Evolutionary conservation across 805 yeast species (phyloP).

Genomic region (Starmerella vaccinii): DNA sequence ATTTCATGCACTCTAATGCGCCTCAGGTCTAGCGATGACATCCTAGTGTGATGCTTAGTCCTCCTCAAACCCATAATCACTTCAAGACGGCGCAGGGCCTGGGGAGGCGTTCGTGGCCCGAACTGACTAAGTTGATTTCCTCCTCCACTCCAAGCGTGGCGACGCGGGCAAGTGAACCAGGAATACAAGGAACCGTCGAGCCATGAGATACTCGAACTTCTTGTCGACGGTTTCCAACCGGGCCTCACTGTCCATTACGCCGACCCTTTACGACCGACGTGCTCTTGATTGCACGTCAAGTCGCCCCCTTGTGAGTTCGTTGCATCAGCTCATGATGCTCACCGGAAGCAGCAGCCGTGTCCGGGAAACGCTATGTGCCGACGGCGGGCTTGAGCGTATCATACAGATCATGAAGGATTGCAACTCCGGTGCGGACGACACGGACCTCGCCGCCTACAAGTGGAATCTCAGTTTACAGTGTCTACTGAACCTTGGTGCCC

Average conservation of each 20-base stretch:
- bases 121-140: constrained; percentile 2
- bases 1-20: neutral
- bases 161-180: constrained; percentile 5
- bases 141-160: constrained; percentile 5
- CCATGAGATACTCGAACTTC: constrained; percentile 84
- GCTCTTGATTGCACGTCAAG: constrained; percentile 87
- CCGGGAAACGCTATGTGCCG: constrained; percentile 75
- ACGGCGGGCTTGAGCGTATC: constrained; percentile 85
- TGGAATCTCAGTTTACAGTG: constrained; percentile 96
- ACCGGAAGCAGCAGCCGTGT: constrained; percentile 81
- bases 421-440: constrained; percentile 5
- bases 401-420: constrained; percentile 69
- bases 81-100: neutral
- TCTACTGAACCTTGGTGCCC: constrained; percentile 77
- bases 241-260: constrained; percentile 86
- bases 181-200: neutral
- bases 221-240: constrained; percentile 66
- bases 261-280: constrained; percentile 80
- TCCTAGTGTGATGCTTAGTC: constrained; percentile 1
- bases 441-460: constrained; percentile 67
- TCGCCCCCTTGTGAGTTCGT: constrained; percentile 80
- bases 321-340: constrained; percentile 79
- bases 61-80: neutral
- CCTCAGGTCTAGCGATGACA: constrained; percentile 2
- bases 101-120: constrained; percentile 5